These are phyloP conservation scores for Pyrenula massariospora DNA, from an alignment of 495 filamentous ascomycete genomes.

Conservation along the genomic window DNA sequence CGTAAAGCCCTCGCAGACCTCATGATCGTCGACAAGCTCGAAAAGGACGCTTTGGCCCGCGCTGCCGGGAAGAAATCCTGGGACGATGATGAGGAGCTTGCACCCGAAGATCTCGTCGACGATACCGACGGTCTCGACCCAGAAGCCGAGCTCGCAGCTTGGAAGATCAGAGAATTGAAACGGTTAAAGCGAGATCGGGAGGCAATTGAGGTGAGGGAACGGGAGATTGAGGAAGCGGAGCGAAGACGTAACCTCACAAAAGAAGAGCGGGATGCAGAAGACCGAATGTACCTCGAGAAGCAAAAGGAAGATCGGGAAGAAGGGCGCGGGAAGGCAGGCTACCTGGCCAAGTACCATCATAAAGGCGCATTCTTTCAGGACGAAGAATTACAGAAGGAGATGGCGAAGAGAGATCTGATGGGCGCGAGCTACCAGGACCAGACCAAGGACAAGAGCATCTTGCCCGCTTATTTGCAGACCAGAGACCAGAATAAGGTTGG, in stretches of 20 bases:
- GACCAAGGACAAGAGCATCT: conserved; percentile 60
- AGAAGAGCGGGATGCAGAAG: conserved; percentile 79
- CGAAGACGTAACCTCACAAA: conserved; percentile 74
- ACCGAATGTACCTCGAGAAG: conserved; percentile 59
- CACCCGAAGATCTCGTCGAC: conserved; percentile 59
- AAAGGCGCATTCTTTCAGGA: conserved; percentile 93
- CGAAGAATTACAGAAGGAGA: conserved; percentile 56
- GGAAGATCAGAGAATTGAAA: conserved; percentile 86
- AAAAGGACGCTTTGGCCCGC: conserved; percentile 63
- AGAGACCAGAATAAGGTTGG: conserved; percentile 89
- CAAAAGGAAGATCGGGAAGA: conserved; percentile 82
- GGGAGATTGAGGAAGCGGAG: conserved; percentile 82
- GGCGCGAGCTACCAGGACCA: conserved; percentile 70
- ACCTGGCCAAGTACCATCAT: conserved; percentile 94
- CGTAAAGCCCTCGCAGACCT: conserved; percentile 56
- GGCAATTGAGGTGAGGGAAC: conserved; percentile 71
- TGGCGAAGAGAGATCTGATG: conserved; percentile 72
- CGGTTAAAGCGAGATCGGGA: conserved; percentile 77
- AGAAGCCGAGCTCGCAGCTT: conserved; percentile 80
- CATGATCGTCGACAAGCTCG: conserved; percentile 79
- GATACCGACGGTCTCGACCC: conserved; percentile 79
- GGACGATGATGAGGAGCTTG: conserved; percentile 67
- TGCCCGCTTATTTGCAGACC: conserved; percentile 90
- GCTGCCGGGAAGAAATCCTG: conserved; percentile 68
- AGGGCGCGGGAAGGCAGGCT: conserved; percentile 69